Percentiles rank a stretch among this genome's conserved stretches.
These are phyloP conservation scores for Mycena amicta DNA, from an alignment of 768 basidiomycete genomes.

Conservation along the genomic window DNA sequence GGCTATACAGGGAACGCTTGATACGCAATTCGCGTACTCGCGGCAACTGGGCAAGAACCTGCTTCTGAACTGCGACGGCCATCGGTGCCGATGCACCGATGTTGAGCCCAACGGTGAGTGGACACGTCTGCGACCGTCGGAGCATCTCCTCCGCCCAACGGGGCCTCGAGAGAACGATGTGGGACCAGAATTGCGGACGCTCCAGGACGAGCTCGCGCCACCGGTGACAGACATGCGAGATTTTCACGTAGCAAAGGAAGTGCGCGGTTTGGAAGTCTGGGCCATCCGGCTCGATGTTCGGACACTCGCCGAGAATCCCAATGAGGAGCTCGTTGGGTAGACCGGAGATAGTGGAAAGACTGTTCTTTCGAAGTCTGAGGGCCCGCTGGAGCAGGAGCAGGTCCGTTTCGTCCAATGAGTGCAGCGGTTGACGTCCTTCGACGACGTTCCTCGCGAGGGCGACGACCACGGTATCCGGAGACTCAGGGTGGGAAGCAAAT, in stretches of 20 bases:
- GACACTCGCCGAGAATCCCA: constrained; percentile 1
- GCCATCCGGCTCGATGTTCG: neutral
- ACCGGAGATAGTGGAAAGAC: neutral
- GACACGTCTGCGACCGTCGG: constrained; percentile 2
- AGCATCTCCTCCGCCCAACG: constrained; percentile 19
- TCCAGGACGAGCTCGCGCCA: constrained; percentile 13
- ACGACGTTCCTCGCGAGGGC: no score
- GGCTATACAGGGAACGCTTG: neutral
- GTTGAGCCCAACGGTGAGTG: constrained; percentile 4
- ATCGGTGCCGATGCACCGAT: neutral
- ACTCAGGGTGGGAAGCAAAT: no score
- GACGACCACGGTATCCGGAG: no score
- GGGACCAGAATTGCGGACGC: constrained; percentile 7
- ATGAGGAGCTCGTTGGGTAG: constrained; percentile 15
- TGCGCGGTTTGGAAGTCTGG: constrained; percentile 4
- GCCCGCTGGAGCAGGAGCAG: no score
- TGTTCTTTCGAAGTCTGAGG: no score
- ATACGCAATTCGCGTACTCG: constrained; percentile 8
- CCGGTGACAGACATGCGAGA: constrained; percentile 14
- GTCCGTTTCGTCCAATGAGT: no score
- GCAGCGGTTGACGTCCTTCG: no score
- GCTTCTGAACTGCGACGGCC: neutral
- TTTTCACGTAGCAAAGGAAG: neutral
- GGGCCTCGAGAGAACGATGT: constrained; percentile 10
- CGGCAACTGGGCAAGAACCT: constrained; percentile 4